Evolutionary conservation across 2,329 filamentous ascomycete species (phyloP).

Genomic region (Pseudogymnoascus sp.): DNA sequence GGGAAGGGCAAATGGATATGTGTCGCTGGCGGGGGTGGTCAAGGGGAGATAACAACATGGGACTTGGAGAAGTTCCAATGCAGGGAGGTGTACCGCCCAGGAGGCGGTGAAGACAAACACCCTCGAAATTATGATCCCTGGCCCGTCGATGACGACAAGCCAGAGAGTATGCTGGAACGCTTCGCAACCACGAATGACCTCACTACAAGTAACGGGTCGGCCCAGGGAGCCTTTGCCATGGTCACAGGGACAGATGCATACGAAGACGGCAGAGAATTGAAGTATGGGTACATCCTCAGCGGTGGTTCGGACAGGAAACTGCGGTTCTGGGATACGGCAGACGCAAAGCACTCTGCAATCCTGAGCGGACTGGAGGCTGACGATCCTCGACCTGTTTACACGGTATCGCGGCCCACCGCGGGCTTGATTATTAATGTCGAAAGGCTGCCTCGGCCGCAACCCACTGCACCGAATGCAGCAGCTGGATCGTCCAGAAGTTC

Average conservation of each 20-base stretch:
- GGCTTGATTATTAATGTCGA: slow-evolving; percentile 62
- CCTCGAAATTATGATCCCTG: slow-evolving; percentile 69
- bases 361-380: slow-evolving; percentile 70
- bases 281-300: slow-evolving; percentile 77
- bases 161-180: slow-evolving; percentile 77
- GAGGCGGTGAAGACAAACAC: slow-evolving; percentile 44
- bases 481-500: slow-evolving; percentile 23
- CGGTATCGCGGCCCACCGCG: slow-evolving; percentile 53
- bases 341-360: slow-evolving; percentile 68
- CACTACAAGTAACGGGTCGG: slow-evolving; percentile 44
- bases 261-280: slow-evolving; percentile 63
- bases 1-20: slow-evolving; percentile 79
- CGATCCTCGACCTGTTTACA: slow-evolving; percentile 67
- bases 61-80: slow-evolving; percentile 86
- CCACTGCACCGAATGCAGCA: slow-evolving; percentile 27
- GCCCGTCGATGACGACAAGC: slow-evolving; percentile 82
- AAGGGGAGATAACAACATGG: slow-evolving; percentile 90
- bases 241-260: slow-evolving; percentile 62
- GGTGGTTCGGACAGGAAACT: slow-evolving; percentile 86
- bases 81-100: slow-evolving; percentile 73
- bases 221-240: slow-evolving; percentile 68
- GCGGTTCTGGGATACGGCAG: slow-evolving; percentile 84
- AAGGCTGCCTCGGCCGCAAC: slow-evolving; percentile 25
- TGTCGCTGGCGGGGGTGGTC: slow-evolving; percentile 77
- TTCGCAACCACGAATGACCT: slow-evolving; percentile 71